Conservation (phyloP, 208 protist species). For the Acanthamoeba rhysodes region DNA sequence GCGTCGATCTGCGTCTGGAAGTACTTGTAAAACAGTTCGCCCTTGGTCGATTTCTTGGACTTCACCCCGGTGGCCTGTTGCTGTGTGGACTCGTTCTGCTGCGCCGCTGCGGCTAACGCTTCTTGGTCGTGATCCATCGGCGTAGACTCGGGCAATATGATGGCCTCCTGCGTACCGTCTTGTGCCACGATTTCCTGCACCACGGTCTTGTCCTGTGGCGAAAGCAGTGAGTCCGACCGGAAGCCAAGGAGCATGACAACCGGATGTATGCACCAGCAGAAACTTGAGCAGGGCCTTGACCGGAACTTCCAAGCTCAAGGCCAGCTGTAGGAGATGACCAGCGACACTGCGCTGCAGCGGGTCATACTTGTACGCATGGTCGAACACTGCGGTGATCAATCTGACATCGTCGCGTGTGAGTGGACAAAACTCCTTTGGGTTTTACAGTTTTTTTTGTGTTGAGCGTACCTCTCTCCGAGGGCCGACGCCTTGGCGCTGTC, state of each 20-base stretch:
- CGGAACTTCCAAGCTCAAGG: slow-evolving; percentile 49
- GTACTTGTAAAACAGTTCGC: slow-evolving; percentile 78
- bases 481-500: slow-evolving; percentile 32
- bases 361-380: slow-evolving; percentile 67
- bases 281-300: slow-evolving; percentile 78
- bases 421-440: neutral
- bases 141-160: neutral
- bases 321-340: slow-evolving; percentile 70
- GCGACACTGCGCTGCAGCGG: slow-evolving; percentile 70
- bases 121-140: neutral
- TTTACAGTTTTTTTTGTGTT: neutral
- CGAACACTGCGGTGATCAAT: slow-evolving; percentile 71
- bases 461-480: neutral
- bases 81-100: slow-evolving; percentile 3
- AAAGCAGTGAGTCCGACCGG: neutral
- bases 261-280: slow-evolving; percentile 27
- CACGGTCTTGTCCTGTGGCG: slow-evolving; percentile 59
- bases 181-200: slow-evolving; percentile 39
- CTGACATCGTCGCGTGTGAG: neutral
- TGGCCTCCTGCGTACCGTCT: slow-evolving; percentile 29
- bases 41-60: slow-evolving; percentile 76
- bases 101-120: neutral
- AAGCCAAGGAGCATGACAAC: neutral
- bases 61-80: slow-evolving; percentile 15
- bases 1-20: slow-evolving; percentile 75